Evolutionary conservation across 495 filamentous ascomycete genomes (phyloP).

Genomic region (Friedmanniomyces simplex): DNA sequence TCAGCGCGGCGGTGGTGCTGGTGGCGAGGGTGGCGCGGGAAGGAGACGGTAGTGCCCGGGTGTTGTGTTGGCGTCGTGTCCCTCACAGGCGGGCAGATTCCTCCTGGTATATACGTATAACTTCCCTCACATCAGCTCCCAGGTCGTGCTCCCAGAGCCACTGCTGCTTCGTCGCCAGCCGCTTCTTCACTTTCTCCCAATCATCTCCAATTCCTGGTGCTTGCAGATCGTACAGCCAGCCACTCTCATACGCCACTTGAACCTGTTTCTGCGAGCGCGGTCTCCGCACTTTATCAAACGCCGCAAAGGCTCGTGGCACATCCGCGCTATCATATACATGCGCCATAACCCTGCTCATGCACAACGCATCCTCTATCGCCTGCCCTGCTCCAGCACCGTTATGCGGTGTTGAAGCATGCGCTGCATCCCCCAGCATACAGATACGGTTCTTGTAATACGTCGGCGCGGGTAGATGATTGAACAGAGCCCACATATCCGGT

Average conservation of each 20-base stretch:
- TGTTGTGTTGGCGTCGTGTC: background rate
- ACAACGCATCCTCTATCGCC: conserved; percentile 57
- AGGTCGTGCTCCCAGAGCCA: conserved; percentile 53
- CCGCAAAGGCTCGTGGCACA: conserved; percentile 45
- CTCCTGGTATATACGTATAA: conserved; percentile 15
- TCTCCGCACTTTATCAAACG: conserved; percentile 50
- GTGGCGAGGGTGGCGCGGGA: conserved; percentile 2
- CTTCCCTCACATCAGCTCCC: conserved; percentile 23
- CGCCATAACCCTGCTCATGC: conserved; percentile 46
- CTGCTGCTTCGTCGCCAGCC: conserved; percentile 39
- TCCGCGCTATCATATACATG: conserved; percentile 33
- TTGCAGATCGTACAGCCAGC: conserved; percentile 29
- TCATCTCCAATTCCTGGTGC: conserved; percentile 23
- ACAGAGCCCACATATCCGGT: conserved; percentile 52
- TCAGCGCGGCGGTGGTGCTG: conserved; percentile 15
- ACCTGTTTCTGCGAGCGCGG: conserved; percentile 31
- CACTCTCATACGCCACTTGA: conserved; percentile 21
- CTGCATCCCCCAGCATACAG: conserved; percentile 57
- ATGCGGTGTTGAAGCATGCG: conserved; percentile 60
- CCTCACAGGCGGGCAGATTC: background rate
- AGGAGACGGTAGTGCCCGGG: conserved; percentile 7
- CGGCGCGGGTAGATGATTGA: conserved; percentile 46
- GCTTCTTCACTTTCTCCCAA: conserved; percentile 26
- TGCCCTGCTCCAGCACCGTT: conserved; percentile 60
- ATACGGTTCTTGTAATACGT: conserved; percentile 46